Conservation (phyloP, 2,329 filamentous ascomycete species). For the Malbranchea zuffiana region DNA sequence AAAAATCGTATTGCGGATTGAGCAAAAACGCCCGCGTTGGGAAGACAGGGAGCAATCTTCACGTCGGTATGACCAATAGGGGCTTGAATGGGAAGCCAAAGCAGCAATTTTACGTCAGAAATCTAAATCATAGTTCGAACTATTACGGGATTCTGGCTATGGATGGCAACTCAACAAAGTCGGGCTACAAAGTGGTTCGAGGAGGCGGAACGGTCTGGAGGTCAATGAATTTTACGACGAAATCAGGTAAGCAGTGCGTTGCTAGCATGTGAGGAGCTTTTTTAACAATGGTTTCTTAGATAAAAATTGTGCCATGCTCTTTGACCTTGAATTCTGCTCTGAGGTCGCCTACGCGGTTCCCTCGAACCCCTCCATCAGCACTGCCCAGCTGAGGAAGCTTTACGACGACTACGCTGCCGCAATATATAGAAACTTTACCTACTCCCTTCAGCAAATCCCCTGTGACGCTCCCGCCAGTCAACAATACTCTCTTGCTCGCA, state of each 20-base stretch:
- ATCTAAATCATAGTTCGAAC: conserved; percentile 57
- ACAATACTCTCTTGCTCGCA: conserved; percentile 68
- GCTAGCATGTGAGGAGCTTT: background rate
- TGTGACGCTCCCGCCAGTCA: conserved; percentile 67
- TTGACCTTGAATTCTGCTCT: conserved; percentile 77
- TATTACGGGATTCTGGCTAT: conserved; percentile 66
- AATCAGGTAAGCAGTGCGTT: conserved; percentile 49
- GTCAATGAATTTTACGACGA: conserved; percentile 64
- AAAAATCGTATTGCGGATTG: conserved; percentile 74
- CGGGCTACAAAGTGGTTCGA: conserved; percentile 46
- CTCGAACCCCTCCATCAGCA: conserved; percentile 57
- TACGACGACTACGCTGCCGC: conserved; percentile 66
- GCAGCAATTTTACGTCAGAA: conserved; percentile 76
- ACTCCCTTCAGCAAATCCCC: conserved; percentile 69
- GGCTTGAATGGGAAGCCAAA: conserved; percentile 59
- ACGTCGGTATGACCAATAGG: conserved; percentile 57
- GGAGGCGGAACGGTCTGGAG: conserved; percentile 69
- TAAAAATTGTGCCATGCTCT: conserved; percentile 74
- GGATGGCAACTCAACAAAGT: conserved; percentile 44
- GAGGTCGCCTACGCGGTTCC: conserved; percentile 87
- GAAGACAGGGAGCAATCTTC: conserved; percentile 48
- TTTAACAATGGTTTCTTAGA: conserved; percentile 36
- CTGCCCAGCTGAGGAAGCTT: conserved; percentile 51
- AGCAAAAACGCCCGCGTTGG: conserved; percentile 53
- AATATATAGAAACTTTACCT: conserved; percentile 68